Conservation (phyloP, 164 flowering plant genomes). For the Chloranthus sessilifolius region DNA sequence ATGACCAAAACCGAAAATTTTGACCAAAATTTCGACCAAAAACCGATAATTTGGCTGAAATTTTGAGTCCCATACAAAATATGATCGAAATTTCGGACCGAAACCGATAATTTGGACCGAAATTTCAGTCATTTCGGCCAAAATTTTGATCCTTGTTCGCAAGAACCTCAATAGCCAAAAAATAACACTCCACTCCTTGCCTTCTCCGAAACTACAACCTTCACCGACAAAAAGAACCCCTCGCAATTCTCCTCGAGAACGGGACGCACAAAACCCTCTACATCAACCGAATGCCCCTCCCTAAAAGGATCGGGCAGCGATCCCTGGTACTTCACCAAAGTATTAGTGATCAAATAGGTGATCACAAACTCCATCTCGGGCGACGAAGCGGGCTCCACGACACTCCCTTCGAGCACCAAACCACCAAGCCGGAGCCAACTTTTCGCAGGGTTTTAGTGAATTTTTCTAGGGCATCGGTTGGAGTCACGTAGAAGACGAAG, state of each 20-base stretch:
- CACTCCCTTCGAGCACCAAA: conserved; percentile 78
- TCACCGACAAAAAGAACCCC: conserved; percentile 13
- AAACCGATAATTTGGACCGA: no score
- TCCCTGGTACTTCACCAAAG: conserved; percentile 65
- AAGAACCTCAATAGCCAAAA: conserved; percentile 70
- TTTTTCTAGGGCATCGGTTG: conserved; percentile 68
- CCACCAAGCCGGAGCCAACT: conserved; percentile 76
- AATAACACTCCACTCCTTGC: conserved; percentile 64
- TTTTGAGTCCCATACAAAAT: no score
- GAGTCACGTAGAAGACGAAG: conserved; percentile 85
- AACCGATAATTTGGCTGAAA: no score
- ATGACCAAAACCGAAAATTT: no score
- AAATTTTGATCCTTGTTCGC: no score
- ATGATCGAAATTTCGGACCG: no score
- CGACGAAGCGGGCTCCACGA: conserved; percentile 46
- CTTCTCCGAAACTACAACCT: conserved; percentile 36
- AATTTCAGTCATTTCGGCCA: no score
- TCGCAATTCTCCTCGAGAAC: conserved; percentile 37
- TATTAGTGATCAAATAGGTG: conserved; percentile 73
- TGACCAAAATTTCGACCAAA: no score
- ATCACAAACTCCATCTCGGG: conserved; percentile 76
- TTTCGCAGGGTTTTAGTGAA: conserved; percentile 46
- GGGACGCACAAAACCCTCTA: conserved; percentile 76
- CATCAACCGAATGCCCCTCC: conserved; percentile 92
- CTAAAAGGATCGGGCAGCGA: conserved; percentile 82